phyloP scores from a whole-genome alignment of 768 basidiomycete genomes.

The Cyathus striatus region DNA sequence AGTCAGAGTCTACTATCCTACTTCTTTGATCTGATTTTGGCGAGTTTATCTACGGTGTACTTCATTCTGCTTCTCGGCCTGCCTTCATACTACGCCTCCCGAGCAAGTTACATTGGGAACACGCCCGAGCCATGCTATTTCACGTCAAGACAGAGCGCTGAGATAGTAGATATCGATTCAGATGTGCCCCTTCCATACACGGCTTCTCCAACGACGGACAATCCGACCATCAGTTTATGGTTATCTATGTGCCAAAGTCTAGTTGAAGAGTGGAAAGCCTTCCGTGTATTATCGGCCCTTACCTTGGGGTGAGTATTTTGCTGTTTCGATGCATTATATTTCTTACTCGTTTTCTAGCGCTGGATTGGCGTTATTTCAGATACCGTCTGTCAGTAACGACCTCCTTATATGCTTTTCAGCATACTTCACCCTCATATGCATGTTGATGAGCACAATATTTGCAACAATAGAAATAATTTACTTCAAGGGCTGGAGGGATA shows the following conservation, averaged over 20 bases:
- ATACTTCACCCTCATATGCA: background rate
- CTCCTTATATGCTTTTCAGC: background rate
- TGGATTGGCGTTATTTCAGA: background rate
- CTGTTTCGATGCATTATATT: background rate
- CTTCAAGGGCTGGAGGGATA: background rate
- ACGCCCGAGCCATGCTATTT: no score
- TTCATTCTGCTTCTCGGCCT: background rate
- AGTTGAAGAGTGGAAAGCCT: slow-evolving; percentile 1
- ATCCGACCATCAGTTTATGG: background rate
- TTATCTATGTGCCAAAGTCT: background rate
- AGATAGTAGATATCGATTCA: no score
- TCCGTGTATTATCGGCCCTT: background rate
- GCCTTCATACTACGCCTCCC: background rate
- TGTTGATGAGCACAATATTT: background rate
- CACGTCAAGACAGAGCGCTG: no score
- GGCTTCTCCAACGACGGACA: background rate
- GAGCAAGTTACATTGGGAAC: background rate
- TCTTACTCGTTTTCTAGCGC: background rate
- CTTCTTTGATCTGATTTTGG: no score
- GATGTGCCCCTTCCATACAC: background rate
- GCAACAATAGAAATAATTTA: background rate
- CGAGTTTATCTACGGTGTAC: no score
- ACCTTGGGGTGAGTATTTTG: background rate
- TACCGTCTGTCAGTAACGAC: background rate
- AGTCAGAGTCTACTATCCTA: no score